phyloP scores from a whole-genome alignment of 2,329 filamentous ascomycete species.

The Pleurostoma richardsiae region DNA sequence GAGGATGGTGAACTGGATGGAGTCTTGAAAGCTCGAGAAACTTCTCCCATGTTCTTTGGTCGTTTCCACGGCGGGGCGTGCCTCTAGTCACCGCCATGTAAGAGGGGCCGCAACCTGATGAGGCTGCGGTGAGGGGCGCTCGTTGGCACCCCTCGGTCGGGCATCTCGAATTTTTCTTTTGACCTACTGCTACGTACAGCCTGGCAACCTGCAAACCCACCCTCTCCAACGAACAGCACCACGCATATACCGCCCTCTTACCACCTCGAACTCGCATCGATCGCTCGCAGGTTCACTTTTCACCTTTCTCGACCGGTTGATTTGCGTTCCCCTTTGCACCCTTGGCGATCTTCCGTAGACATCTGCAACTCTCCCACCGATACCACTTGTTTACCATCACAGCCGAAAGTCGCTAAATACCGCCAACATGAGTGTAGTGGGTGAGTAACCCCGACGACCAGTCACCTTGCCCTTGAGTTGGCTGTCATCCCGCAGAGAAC shows the following conservation, averaged over 20 bases:
- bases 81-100: not conserved
- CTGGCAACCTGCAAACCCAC: not conserved
- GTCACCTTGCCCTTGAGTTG: slow-evolving; percentile 2
- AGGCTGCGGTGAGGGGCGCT: slow-evolving; percentile 1
- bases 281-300: slow-evolving; percentile 1
- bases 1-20: not conserved
- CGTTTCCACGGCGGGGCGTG: not conserved
- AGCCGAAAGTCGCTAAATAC: slow-evolving; percentile 11
- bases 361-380: slow-evolving; percentile 11
- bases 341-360: slow-evolving; percentile 4
- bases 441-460: slow-evolving; percentile 27
- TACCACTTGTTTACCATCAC: not conserved
- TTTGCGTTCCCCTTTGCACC: slow-evolving; percentile 1
- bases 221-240: not conserved
- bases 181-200: not conserved
- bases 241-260: not conserved
- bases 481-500: not conserved
- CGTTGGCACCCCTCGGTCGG: not conserved
- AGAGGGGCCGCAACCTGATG: not conserved
- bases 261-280: not conserved
- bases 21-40: slow-evolving; percentile 1
- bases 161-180: slow-evolving; percentile 5
- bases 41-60: slow-evolving; percentile 1
- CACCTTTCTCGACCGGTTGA: not conserved
- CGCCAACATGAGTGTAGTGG: slow-evolving; percentile 50